These are phyloP conservation scores for Colletotrichum australisinense DNA, from an alignment of 2,329 filamentous ascomycete species.

Conservation along the genomic window DNA sequence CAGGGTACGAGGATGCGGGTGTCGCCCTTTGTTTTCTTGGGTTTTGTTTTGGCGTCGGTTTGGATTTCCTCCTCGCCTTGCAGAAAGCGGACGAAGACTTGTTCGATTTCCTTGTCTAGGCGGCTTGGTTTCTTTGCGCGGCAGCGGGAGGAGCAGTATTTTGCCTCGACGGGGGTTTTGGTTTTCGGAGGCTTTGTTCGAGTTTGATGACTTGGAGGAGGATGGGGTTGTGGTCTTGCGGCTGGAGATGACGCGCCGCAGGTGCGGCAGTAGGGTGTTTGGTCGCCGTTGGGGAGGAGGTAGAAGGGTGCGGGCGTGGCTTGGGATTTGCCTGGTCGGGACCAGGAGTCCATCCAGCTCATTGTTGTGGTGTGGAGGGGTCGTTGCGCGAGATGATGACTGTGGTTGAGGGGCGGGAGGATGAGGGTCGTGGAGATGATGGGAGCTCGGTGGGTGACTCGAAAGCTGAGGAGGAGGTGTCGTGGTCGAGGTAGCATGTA, in stretches of 20 bases:
- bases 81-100: slow-evolving; percentile 54
- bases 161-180: slow-evolving; percentile 42
- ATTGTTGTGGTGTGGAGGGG: slow-evolving; percentile 39
- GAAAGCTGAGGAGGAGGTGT: neutral
- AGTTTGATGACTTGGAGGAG: neutral
- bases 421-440: too few species aligned
- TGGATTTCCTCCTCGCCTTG: slow-evolving; percentile 34
- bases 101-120: slow-evolving; percentile 64
- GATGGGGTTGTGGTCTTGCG: slow-evolving; percentile 43
- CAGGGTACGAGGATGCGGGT: slow-evolving; percentile 60
- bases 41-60: neutral
- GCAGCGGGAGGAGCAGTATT: slow-evolving; percentile 70
- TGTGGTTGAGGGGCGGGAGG: too few species aligned
- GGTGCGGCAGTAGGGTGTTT: slow-evolving; percentile 65
- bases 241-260: slow-evolving; percentile 66
- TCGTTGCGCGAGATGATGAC: neutral
- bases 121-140: slow-evolving; percentile 61
- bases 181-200: slow-evolving; percentile 36
- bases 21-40: slow-evolving; percentile 60
- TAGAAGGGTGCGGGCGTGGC: slow-evolving; percentile 65
- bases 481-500: neutral
- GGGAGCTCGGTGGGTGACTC: neutral
- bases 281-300: slow-evolving; percentile 56
- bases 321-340: slow-evolving; percentile 51
- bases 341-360: slow-evolving; percentile 57